Evolutionary conservation across 495 filamentous ascomycete genomes (phyloP).

Genomic region (Penicillium bialowiezense): DNA sequence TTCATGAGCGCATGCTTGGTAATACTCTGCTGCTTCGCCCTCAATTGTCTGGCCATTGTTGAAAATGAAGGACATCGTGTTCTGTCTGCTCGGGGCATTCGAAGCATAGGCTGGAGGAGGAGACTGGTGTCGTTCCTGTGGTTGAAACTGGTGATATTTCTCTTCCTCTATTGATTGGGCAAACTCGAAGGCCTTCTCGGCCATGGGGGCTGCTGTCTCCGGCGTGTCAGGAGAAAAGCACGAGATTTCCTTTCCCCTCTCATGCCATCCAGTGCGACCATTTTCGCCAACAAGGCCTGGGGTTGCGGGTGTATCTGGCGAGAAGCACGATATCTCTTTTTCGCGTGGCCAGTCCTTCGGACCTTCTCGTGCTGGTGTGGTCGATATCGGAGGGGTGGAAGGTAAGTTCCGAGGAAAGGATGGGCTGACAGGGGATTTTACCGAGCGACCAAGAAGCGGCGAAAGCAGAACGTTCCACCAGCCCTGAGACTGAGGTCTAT

Average conservation of each 20-base stretch:
- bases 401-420: conserved; percentile 30
- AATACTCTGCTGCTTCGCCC: conserved; percentile 52
- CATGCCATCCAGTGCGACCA: conserved; percentile 28
- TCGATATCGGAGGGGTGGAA: conserved; percentile 26
- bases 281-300: neutral
- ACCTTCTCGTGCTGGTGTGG: conserved; percentile 11
- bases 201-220: conserved; percentile 9
- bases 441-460: conserved; percentile 58
- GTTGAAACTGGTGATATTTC: neutral
- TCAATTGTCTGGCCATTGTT: conserved; percentile 25
- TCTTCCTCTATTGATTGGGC: neutral
- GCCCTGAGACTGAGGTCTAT: conserved; percentile 63
- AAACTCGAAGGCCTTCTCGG: conserved; percentile 14
- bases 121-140: neutral
- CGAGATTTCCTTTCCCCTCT: conserved; percentile 38
- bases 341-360: conserved; percentile 36
- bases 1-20: conserved; percentile 51
- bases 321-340: conserved; percentile 41
- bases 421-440: conserved; percentile 27
- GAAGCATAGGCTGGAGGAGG: conserved; percentile 4
- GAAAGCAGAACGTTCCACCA: conserved; percentile 91
- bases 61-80: conserved; percentile 26
- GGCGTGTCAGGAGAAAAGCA: conserved; percentile 38
- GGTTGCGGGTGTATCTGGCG: conserved; percentile 26
- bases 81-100: conserved; percentile 3